Evolutionary conservation across 2,329 filamentous ascomycete genomes (phyloP), one percentile per base, ranked within the genome.

Genomic region (Alternaria panax): DNA sequence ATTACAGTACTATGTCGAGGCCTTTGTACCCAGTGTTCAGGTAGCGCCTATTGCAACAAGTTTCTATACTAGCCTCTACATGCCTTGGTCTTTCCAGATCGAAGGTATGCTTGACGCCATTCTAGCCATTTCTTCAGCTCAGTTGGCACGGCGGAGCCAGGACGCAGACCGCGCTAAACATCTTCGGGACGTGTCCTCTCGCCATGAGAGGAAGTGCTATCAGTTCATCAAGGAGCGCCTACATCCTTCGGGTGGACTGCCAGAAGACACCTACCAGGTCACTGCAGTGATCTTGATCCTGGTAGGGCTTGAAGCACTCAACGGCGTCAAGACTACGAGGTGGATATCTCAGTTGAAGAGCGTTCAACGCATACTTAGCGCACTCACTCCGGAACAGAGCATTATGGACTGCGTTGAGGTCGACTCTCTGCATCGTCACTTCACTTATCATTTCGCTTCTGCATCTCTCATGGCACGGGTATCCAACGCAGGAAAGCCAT

Each of bases 401-500:
- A 62, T 67, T 20, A 62, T 65, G 40, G 67, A 71, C 18, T 73
- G 69, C 11, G 65, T 74, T 54, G 74, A 77, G 40, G 64, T 77
- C 3, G 74, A 76, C 36, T 75, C 73, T 18, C 60, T 78, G 7
- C 73, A 72, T 42, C 66, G 75, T 1, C 75, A 78, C 60, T 77
- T 77, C 51, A 78, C 75, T 7, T 78, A 78, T 51, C 74, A 78
- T 54, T 74, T 75, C 47, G 73, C 70, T 12, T 75, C 73, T 59
- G 74, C 74, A 11, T 75, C 75, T 1, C 64, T 78, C 7, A 77
- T 78, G 74, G 66, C 70, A 2, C 62, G 68, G 30, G 71, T 76
- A 1, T 69, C 71, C 14, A 64, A 65, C 24, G 48, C 62, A 7
- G 54, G 66, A 3, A 30, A 66, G 6, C 50, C 62, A 2, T 57